Evolutionary conservation across 805 yeast species (phyloP).

Genomic region (Myxozyma lipomycoides): DNA sequence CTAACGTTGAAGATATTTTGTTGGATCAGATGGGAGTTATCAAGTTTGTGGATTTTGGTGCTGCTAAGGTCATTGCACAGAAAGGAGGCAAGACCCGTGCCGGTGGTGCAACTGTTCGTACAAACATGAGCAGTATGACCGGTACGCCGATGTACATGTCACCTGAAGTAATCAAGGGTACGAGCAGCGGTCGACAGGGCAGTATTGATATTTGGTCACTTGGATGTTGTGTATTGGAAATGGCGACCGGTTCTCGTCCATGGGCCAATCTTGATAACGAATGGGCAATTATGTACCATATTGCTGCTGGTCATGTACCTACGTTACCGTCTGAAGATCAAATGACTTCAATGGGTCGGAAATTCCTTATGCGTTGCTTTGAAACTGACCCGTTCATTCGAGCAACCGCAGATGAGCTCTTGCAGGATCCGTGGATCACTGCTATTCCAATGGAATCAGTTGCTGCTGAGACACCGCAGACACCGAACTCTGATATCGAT

Average conservation of each 20-base stretch:
- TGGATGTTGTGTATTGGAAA: conserved; percentile 92
- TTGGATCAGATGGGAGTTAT: conserved; percentile 89
- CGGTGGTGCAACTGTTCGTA: conserved; percentile 36
- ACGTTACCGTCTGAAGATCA: conserved; percentile 77
- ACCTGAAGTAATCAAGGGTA: conserved; percentile 90
- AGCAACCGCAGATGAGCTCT: conserved; percentile 75
- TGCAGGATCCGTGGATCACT: conserved; percentile 85
- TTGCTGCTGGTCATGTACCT: conserved; percentile 92
- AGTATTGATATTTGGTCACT: conserved; percentile 90
- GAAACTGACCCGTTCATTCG: conserved; percentile 79
- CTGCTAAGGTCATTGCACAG: conserved; percentile 73
- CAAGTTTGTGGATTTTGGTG: conserved; percentile 96
- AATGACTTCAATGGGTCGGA: conserved; percentile 66
- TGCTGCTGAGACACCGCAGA: conserved; percentile 19
- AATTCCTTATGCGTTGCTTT: conserved; percentile 69
- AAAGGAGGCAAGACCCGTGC: conserved; percentile 35
- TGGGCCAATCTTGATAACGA: conserved; percentile 96
- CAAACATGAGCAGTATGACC: conserved; percentile 52
- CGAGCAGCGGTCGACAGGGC: conserved; percentile 55
- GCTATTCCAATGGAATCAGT: conserved; percentile 24
- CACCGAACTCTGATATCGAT: conserved; percentile 26
- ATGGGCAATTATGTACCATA: conserved; percentile 98
- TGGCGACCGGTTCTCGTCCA: conserved; percentile 95
- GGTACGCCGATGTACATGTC: conserved; percentile 99
- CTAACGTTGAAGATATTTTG: conserved; percentile 51